Evolutionary conservation across 768 basidiomycete genomes (phyloP).

Genomic region (Podaxis sp.): DNA sequence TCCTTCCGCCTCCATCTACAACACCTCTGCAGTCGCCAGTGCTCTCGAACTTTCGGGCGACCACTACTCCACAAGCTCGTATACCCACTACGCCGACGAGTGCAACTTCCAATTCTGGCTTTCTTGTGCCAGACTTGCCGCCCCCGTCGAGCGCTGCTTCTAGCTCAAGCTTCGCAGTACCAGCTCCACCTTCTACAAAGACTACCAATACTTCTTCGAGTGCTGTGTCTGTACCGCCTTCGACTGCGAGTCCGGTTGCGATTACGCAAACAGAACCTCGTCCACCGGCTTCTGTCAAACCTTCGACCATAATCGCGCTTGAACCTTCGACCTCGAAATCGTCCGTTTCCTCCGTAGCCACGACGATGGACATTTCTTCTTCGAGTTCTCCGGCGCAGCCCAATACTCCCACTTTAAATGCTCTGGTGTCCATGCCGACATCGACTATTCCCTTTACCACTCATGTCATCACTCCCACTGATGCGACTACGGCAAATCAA

Average conservation of each 20-base stretch:
- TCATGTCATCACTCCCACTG: neutral
- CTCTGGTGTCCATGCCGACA: neutral
- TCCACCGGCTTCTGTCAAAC: neutral
- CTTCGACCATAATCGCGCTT: neutral
- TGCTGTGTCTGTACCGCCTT: neutral
- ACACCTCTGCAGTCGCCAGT: neutral
- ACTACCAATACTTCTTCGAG: neutral
- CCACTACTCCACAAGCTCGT: neutral
- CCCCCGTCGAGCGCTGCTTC: neutral
- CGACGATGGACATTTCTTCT: neutral
- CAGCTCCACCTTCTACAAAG: neutral
- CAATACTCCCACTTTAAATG: neutral
- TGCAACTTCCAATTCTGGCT: neutral
- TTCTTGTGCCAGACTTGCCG: neutral
- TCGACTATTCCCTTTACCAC: neutral
- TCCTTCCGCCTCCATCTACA: neutral
- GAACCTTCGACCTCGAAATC: neutral
- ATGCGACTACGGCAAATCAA: neutral
- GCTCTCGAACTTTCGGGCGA: neutral
- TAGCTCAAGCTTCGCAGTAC: neutral
- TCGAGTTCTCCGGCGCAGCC: neutral
- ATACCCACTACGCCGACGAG: neutral
- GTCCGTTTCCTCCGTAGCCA: neutral
- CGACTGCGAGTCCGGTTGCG: neutral
- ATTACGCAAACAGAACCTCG: neutral